Conservation (phyloP, 257 asterid genomes). For the Perilla frutescens region DNA sequence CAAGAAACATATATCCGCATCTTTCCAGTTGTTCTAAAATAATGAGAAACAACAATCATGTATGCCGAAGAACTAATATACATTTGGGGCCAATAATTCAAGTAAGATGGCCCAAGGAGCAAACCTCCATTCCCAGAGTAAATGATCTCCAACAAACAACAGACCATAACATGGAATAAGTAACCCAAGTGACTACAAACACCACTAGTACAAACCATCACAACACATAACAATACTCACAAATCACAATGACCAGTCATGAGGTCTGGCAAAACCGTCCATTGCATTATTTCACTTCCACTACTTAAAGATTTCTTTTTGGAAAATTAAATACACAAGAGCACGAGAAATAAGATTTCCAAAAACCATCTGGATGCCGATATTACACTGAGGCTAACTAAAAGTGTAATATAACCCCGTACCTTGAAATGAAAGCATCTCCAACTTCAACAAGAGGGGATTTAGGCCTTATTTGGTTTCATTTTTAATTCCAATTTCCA, state of each 20-base stretch:
- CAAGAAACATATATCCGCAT: neutral
- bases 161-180: too few species aligned
- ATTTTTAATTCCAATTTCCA: too few species aligned
- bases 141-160: neutral
- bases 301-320: neutral
- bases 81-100: neutral
- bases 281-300: neutral
- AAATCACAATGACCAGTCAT: constrained; percentile 4
- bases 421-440: neutral
- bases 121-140: neutral
- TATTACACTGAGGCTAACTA: neutral
- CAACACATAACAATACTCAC: neutral
- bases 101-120: neutral
- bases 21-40: neutral
- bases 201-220: neutral
- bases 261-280: neutral
- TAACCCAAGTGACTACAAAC: neutral
- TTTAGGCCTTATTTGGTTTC: neutral
- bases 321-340: neutral
- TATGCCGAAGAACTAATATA: neutral
- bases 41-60: neutral
- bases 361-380: neutral
- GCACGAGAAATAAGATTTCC: neutral
- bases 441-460: constrained; percentile 4
- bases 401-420: neutral